Evolutionary conservation across 2,329 filamentous ascomycete species (phyloP).

Genomic region (Calonectria pteridis): DNA sequence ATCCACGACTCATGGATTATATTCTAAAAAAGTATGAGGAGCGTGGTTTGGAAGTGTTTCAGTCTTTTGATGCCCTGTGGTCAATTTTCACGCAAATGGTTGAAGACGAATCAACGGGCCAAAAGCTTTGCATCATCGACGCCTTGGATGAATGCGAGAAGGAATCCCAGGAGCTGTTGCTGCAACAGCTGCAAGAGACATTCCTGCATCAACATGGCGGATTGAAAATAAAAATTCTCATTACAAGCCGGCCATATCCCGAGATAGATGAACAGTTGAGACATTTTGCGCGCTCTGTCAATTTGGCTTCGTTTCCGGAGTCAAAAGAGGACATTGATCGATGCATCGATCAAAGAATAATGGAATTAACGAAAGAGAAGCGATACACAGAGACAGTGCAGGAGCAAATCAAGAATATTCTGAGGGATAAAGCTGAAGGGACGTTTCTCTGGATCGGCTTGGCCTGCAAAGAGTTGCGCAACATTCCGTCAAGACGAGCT

Average conservation of each 20-base stretch:
- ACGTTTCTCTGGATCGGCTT: slow-evolving; percentile 43
- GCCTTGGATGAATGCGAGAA: slow-evolving; percentile 39
- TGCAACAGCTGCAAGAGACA: slow-evolving; percentile 27
- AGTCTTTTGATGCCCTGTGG: slow-evolving; percentile 40
- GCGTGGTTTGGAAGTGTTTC: slow-evolving; percentile 27
- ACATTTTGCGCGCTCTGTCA: slow-evolving; percentile 31
- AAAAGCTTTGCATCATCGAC: slow-evolving; percentile 38
- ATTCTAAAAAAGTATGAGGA: slow-evolving; percentile 35
- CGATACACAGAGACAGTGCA: slow-evolving; percentile 31
- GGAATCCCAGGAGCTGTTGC: slow-evolving; percentile 29
- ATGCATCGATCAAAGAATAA: slow-evolving; percentile 36
- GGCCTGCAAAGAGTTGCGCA: slow-evolving; percentile 35
- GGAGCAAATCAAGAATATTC: slow-evolving; percentile 30
- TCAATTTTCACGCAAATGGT: slow-evolving; percentile 29
- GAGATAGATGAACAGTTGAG: slow-evolving; percentile 17
- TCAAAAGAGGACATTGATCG: slow-evolving; percentile 32
- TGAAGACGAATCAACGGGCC: slow-evolving; percentile 26
- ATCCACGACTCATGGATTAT: slow-evolving; percentile 32
- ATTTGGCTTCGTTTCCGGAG: slow-evolving; percentile 38
- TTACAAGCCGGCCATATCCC: slow-evolving; percentile 36
- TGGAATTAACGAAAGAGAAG: slow-evolving; percentile 28
- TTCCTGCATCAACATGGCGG: slow-evolving; percentile 8
- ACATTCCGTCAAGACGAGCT: slow-evolving; percentile 37
- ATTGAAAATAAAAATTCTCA: slow-evolving; percentile 26
- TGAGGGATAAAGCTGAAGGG: slow-evolving; percentile 38